Percentiles rank a stretch among this genome's conserved stretches.
These are phyloP conservation scores for Phytopythium cucurbitacearum DNA, from an alignment of 352 stramenopile genomes.

Conservation along the genomic window DNA sequence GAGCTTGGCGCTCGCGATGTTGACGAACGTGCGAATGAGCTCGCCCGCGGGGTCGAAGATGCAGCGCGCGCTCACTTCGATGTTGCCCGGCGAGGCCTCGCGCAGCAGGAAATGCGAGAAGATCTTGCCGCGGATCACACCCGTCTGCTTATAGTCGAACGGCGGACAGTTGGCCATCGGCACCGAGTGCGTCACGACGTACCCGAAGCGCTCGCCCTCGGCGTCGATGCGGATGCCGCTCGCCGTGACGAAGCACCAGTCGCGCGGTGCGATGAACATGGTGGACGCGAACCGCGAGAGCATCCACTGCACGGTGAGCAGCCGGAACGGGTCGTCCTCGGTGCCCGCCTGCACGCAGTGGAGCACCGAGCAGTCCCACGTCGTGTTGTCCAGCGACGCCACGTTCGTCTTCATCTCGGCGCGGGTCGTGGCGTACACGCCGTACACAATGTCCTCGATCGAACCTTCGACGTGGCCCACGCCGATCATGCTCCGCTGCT, in stretches of 20 bases:
- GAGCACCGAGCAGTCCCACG: slow-evolving; percentile 36
- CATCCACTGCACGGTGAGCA: slow-evolving; percentile 43
- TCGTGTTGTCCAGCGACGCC: slow-evolving; percentile 26
- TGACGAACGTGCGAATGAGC: slow-evolving; percentile 19
- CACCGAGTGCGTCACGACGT: slow-evolving; percentile 39
- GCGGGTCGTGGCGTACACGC: slow-evolving; percentile 22
- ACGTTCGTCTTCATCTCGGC: slow-evolving; percentile 33
- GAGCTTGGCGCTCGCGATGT: slow-evolving; percentile 22
- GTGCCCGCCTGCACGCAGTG: slow-evolving; percentile 25
- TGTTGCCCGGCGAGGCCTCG: slow-evolving; percentile 14
- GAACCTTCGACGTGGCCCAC: slow-evolving; percentile 25
- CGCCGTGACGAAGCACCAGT: slow-evolving; percentile 39
- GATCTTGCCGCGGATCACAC: slow-evolving; percentile 24
- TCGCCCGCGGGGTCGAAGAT: slow-evolving; percentile 38
- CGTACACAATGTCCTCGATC: slow-evolving; percentile 43
- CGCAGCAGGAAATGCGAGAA: slow-evolving; percentile 37
- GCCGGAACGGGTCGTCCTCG: slow-evolving; percentile 29
- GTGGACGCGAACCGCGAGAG: slow-evolving; percentile 17
- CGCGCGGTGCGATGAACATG: slow-evolving; percentile 25
- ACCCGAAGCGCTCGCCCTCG: slow-evolving; percentile 27
- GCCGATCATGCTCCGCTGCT: slow-evolving; percentile 28
- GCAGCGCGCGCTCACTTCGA: slow-evolving; percentile 34
- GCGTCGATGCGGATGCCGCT: slow-evolving; percentile 29
- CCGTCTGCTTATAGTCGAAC: slow-evolving; percentile 24
- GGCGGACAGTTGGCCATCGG: slow-evolving; percentile 27